Evolutionary conservation across 352 stramenopile species (phyloP).

Genomic region (Phytophthora litchii): DNA sequence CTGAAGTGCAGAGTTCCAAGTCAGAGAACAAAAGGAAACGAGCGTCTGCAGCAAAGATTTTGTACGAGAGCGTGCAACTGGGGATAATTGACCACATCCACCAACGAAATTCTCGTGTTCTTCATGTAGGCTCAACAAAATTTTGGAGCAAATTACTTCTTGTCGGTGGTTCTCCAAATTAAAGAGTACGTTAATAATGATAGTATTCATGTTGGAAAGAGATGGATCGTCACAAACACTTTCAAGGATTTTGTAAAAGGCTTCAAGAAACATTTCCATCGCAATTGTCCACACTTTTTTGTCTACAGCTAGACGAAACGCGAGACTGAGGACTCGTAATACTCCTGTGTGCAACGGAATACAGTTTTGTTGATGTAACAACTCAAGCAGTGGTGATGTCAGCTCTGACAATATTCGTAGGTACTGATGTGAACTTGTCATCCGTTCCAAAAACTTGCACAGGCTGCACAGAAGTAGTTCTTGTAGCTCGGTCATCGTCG

Average conservation of each 20-base stretch:
- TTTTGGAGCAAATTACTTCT: background rate
- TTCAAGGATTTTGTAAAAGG: conserved; percentile 26
- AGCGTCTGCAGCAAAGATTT: conserved; percentile 31
- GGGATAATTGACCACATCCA: conserved; percentile 20
- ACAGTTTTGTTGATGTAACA: conserved; percentile 16
- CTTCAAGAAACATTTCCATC: conserved; percentile 22
- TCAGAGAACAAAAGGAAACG: conserved; percentile 29
- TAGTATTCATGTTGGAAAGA: conserved; percentile 10
- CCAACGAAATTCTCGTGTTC: conserved; percentile 31
- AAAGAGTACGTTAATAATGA: conserved; percentile 15
- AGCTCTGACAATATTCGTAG: conserved; percentile 18
- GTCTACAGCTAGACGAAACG: conserved; percentile 26
- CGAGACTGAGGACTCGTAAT: conserved; percentile 25
- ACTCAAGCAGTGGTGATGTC: conserved; percentile 11
- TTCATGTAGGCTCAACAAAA: conserved; percentile 15
- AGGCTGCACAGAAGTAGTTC: conserved; percentile 9
- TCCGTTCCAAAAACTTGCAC: conserved; percentile 15
- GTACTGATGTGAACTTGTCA: conserved; percentile 32
- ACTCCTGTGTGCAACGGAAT: conserved; percentile 12
- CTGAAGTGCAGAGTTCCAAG: conserved; percentile 23
- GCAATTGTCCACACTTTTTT: conserved; percentile 30
- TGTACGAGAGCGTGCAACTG: conserved; percentile 16
- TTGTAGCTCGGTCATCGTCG: conserved; percentile 14
- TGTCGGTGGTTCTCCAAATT: background rate
- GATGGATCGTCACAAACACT: conserved; percentile 11